These are phyloP conservation scores for Saprolegnia diclina DNA, from an alignment of 352 stramenopile genomes.

Conservation along the genomic window DNA sequence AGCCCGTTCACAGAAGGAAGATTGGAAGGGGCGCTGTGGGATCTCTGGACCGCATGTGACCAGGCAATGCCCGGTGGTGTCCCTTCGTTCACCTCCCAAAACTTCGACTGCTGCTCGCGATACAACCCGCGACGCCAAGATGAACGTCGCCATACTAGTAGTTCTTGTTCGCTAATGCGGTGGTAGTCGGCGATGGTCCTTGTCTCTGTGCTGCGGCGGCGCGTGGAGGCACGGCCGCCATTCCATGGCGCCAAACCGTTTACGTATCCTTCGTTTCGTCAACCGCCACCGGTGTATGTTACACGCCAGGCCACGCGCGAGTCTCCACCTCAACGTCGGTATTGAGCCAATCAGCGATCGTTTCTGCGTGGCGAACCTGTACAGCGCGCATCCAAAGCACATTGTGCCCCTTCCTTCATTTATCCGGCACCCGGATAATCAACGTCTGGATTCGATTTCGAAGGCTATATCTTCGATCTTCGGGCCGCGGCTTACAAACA, in stretches of 20 bases:
- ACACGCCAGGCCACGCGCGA: neutral
- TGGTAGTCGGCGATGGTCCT: too few species aligned
- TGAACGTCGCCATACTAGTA: too few species aligned
- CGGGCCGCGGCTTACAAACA: neutral
- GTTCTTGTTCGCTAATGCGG: too few species aligned
- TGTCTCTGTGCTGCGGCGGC: neutral
- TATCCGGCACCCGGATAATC: constrained; percentile 5
- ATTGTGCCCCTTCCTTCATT: neutral
- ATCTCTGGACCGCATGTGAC: neutral
- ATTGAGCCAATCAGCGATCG: too few species aligned
- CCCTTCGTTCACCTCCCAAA: neutral
- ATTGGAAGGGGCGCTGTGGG: too few species aligned
- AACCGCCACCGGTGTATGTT: neutral
- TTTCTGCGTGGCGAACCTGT: too few species aligned
- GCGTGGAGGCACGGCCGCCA: neutral
- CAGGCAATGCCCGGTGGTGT: neutral
- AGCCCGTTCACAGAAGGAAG: too few species aligned
- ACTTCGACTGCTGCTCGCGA: too few species aligned
- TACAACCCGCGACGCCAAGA: too few species aligned
- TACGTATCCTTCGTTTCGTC: constrained; percentile 2
- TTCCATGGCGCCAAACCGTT: neutral
- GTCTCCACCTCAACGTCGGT: too few species aligned
- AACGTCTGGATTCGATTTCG: neutral
- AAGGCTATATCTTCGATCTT: neutral
- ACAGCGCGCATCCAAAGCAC: neutral